Base-by-base conservation (phyloP, 1,139 yeast genomes). In the Ashbya aceris region DNA sequence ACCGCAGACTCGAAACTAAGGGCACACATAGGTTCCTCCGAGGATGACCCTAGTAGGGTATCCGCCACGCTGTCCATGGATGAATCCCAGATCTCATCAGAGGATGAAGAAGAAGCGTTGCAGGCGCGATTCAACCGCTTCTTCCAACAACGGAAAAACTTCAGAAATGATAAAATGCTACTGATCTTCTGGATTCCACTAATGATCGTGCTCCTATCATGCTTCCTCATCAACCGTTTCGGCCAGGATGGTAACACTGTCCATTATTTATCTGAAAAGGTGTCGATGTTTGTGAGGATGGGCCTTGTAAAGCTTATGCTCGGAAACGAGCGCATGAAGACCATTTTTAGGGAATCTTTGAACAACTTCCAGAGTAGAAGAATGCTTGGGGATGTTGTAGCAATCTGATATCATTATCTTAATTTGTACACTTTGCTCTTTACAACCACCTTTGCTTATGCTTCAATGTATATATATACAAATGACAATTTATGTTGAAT, bases 131-230 rank as follows among this genome's bases (percentile, higher is more conserved):
- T 76, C 31, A 68, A 74, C 39, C 66, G 76, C 26, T 75, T 74
- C 53, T 73, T 77, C 52, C 73, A 74, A 55, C 77, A 75, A 55
- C 66, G 80, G 39, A 81, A 80, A 58, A 74, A 80, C 30, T 77
- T 83, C 49, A 78, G 77, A 53, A 83, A 86, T 55, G 97, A 87
- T 61, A 83, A 79, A 55, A 83, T 86, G 86, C 69, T 87, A 53
- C 67, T 86, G 45, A 83, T 86, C 58, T 87, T 87, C 71, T 87
- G 97, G 97, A 64, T 83, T 47, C 93, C 93, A 28, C 68, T 79
- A 30, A 68, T 83, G 61, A 55, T 82, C 27, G 48, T 72, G 36
- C 69, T 78, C 12, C 51, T 77, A 2, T 71, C 81, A 1, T 63
- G 76, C 39, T 71, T 77, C 56, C 63, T 77, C 36, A 63, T 79